Evolutionary conservation across 352 stramenopile species (phyloP).

Genomic region (Phytopythium montanum): DNA sequence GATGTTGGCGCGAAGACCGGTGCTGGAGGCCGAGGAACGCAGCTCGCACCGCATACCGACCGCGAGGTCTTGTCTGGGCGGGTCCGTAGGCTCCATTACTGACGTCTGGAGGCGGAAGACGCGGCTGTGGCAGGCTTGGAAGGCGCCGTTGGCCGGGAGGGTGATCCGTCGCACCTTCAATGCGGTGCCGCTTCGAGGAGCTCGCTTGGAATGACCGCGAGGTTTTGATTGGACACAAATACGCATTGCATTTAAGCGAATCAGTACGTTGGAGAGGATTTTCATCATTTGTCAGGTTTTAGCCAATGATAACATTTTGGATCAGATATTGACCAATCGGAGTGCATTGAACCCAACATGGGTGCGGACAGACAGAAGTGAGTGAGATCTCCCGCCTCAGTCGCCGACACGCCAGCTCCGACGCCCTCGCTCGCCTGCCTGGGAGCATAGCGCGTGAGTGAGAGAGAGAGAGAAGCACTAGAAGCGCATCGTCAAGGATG

Average conservation of each 20-base stretch:
- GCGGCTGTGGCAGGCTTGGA: not conserved
- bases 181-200: not conserved
- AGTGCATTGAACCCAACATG: too few relatives aligned
- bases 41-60: conserved; percentile 59
- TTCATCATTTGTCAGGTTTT: not conserved
- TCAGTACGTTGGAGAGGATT: not conserved
- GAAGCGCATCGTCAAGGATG: not conserved
- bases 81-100: not conserved
- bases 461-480: too few relatives aligned
- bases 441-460: too few relatives aligned
- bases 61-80: conserved; percentile 3
- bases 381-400: too few relatives aligned
- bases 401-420: too few relatives aligned
- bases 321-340: too few relatives aligned
- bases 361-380: too few relatives aligned
- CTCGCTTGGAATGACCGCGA: not conserved
- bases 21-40: conserved; percentile 24
- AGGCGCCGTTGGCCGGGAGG: too few relatives aligned
- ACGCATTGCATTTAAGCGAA: not conserved
- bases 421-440: too few relatives aligned
- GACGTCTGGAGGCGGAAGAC: not conserved
- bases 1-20: conserved; percentile 48
- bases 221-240: not conserved
- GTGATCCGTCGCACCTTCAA: not conserved
- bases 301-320: not conserved